Evolutionary conservation across 1,139 yeast species (phyloP), one percentile per base, ranked within the genome.

Genomic region (Wickerhamomyces sp.): DNA sequence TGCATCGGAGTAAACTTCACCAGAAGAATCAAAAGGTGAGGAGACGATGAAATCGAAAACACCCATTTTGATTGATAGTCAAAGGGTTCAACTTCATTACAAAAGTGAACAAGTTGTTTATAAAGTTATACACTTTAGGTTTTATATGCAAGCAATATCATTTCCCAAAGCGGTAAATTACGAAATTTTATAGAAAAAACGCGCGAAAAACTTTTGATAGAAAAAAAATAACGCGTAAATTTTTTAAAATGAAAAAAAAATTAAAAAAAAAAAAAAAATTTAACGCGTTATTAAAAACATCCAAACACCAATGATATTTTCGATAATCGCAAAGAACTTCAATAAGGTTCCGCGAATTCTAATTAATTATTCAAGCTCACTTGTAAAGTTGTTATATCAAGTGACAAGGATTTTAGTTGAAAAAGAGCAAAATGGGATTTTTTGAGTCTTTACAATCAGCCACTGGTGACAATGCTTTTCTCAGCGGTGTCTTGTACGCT

Each of bases 401-500:
- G n/a, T n/a, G n/a, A n/a, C n/a, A n/a, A n/a, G n/a, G n/a, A n/a
- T n/a, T n/a, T n/a, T n/a, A n/a, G n/a, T n/a, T n/a, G n/a, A n/a
- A n/a, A n/a, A 12, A 12, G n/a, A 12, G n/a, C 13, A 31, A 32
- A 16, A 32, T 24, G 22, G 21, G 28, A 3, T 50, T 63, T 35
- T 35, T 59, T 22, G 43, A 45, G 3, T 58, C 54, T 36, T 42
- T 63, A 24, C 41, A 48, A 15, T 45, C 50, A 12, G 32, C 55
- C 15, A 43, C 59, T 15, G 46, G 42, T 7, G 38, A 49, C 9
- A 49, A 52, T 31, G 46, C 44, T 16, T 15, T 45, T 12, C 37
- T 56, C 16, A 61, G 55, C 36, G 49, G 39, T 2, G 21, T 55
- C 8, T 46, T 64, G 24, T 64, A 65, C 58, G 25, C 47, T 14